Conservation (phyloP, 169 alveolate genomes). For the Babesia bigemina region DNA sequence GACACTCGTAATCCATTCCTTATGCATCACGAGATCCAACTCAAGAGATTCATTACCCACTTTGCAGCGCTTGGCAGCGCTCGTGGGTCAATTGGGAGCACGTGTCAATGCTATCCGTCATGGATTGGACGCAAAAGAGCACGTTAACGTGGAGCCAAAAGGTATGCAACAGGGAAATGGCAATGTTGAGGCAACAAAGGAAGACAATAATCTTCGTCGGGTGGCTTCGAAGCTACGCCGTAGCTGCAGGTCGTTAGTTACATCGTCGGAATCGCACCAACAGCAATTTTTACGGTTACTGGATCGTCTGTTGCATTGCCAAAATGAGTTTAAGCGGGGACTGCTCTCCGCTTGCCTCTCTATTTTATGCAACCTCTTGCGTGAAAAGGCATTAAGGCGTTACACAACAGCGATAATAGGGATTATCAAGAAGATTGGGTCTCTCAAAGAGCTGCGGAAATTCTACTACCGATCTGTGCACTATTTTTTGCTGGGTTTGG, state of each 20-base stretch:
- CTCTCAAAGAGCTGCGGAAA: not conserved
- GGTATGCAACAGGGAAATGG: not conserved
- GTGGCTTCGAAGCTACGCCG: not conserved
- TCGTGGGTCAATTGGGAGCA: not conserved
- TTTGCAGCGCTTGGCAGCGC: not conserved
- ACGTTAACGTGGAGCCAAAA: not conserved
- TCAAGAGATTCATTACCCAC: not conserved
- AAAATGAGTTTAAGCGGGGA: not conserved
- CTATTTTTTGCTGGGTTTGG: conserved; percentile 8
- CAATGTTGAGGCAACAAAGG: not conserved
- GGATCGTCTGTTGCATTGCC: conserved; percentile 1
- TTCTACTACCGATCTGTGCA: conserved; percentile 13
- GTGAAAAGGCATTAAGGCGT: conserved; percentile 6
- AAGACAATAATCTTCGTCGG: not conserved
- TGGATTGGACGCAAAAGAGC: not conserved
- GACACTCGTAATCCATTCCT: conserved; percentile 4
- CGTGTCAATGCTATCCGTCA: too few relatives aligned
- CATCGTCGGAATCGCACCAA: not conserved
- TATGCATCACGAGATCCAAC: not conserved
- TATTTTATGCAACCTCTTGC: conserved; percentile 10
- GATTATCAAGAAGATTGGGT: conserved; percentile 6
- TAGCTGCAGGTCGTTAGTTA: not conserved
- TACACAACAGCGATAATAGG: conserved; percentile 6
- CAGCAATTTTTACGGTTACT: not conserved
- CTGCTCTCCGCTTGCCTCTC: not conserved